Conservation (phyloP, 2,329 filamentous ascomycete genomes). For the Pseudogymnoascus sp. region DNA sequence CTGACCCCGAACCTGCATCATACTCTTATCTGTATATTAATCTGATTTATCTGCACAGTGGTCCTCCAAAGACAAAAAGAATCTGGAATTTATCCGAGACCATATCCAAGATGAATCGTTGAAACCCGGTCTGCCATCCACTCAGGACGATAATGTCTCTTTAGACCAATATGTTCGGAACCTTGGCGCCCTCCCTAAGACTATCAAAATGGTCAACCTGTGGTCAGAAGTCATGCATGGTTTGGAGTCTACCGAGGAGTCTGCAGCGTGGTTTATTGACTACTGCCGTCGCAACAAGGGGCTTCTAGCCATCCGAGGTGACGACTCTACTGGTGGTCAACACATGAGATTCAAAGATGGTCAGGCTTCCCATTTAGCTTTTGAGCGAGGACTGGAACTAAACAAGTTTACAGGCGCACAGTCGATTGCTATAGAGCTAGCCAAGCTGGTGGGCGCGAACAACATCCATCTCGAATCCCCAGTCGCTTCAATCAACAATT, state of each 20-base stretch:
- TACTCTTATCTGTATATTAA: too few species aligned
- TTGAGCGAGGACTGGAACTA: too few species aligned
- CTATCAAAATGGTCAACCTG: conserved; percentile 32
- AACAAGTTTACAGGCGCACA: too few species aligned
- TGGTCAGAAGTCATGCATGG: conserved; percentile 45
- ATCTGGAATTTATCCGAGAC: conserved; percentile 16
- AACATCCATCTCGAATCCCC: too few species aligned
- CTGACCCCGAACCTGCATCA: too few species aligned
- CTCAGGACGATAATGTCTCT: conserved; percentile 24
- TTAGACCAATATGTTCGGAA: conserved; percentile 32
- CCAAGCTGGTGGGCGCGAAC: too few species aligned
- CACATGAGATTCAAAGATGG: conserved; percentile 18
- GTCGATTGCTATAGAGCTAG: too few species aligned
- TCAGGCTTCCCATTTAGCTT: neutral
- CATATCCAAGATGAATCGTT: conserved; percentile 16
- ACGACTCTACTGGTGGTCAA: conserved; percentile 40
- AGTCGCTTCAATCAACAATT: too few species aligned
- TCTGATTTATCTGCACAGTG: too few species aligned
- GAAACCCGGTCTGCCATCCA: conserved; percentile 17
- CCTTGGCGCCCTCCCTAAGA: conserved; percentile 25
- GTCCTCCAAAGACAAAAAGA: neutral
- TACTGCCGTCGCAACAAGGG: conserved; percentile 47
- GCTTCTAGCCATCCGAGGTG: conserved; percentile 43
- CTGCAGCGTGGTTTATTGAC: conserved; percentile 46
- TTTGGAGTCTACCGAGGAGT: conserved; percentile 40